Evolutionary conservation across 2,329 filamentous ascomycete species (phyloP).

Genomic region (Pseudocercospora eumusae): DNA sequence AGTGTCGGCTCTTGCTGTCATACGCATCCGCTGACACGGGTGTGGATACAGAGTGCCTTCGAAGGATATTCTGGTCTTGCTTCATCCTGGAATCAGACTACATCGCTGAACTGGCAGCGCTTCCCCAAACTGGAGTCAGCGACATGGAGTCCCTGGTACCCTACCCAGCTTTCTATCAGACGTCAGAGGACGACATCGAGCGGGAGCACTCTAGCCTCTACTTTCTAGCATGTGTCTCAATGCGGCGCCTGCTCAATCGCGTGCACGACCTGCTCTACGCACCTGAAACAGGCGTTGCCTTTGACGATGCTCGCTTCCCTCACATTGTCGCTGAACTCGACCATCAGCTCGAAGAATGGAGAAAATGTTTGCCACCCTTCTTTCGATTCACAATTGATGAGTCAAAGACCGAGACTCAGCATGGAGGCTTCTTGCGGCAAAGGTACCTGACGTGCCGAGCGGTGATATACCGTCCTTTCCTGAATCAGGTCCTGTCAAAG

Average conservation of each 20-base stretch:
- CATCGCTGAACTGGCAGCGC: constrained; percentile 19
- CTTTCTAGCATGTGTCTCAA: constrained; percentile 23
- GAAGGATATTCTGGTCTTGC: constrained; percentile 23
- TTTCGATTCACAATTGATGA: constrained; percentile 18
- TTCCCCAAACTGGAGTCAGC: constrained; percentile 20
- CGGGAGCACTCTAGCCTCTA: constrained; percentile 20
- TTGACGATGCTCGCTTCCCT: constrained; percentile 24
- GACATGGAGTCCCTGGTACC: constrained; percentile 21
- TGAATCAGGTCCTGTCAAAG: constrained; percentile 18
- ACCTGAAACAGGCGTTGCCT: constrained; percentile 19
- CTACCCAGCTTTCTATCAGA: constrained; percentile 16
- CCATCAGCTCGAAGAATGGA: constrained; percentile 24
- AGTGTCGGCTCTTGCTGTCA: constrained; percentile 19
- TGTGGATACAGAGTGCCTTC: constrained; percentile 19
- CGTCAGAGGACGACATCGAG: constrained; percentile 13
- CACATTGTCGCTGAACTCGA: constrained; percentile 22
- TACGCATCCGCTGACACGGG: constrained; percentile 23
- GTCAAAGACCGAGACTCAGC: constrained; percentile 1
- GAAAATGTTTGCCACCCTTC: constrained; percentile 12
- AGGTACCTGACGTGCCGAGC: constrained; percentile 22
- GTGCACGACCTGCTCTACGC: constrained; percentile 23
- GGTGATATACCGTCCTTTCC: constrained; percentile 19
- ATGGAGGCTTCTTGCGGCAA: constrained; percentile 20
- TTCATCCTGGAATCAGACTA: constrained; percentile 21
- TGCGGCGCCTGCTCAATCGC: constrained; percentile 22